A percentile compares a stretch with the other conserved stretches of the same genome.
phyloP scores from a whole-genome alignment of 768 basidiomycete genomes.

The Fistulinella prunicolor region DNA sequence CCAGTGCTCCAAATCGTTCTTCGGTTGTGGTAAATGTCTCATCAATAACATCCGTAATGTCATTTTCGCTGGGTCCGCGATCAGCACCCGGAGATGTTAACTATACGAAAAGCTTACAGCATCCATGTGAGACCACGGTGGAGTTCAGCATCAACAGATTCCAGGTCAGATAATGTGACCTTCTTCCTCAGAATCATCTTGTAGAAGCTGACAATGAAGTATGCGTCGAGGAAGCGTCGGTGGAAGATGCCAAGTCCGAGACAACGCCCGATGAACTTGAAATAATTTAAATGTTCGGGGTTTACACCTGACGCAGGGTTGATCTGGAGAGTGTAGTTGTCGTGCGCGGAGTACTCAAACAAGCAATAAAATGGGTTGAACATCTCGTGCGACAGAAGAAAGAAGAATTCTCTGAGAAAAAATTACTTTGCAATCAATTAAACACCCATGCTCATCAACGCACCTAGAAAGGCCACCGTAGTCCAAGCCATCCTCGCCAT shows the following conservation, averaged over 20 bases:
- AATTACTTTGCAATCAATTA: constrained; percentile 6
- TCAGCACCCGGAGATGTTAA: constrained; percentile 9
- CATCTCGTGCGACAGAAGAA: constrained; percentile 99
- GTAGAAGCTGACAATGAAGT: constrained; percentile 99
- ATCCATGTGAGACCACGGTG: constrained; percentile 98
- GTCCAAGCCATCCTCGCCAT: constrained; percentile 97
- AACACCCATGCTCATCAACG: constrained; percentile 19
- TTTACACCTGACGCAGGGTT: constrained; percentile 98
- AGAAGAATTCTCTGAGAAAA: constrained; percentile 90
- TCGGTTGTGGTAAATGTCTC: constrained; percentile 97
- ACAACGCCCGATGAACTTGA: constrained; percentile 98
- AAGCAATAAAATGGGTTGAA: constrained; percentile 99
- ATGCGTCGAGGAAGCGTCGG: constrained; percentile 96
- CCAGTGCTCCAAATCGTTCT: constrained; percentile 97
- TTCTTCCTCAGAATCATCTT: constrained; percentile 99
- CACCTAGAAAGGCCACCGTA: constrained; percentile 97
- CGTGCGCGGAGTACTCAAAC: constrained; percentile 99
- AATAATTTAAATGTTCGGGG: constrained; percentile 99
- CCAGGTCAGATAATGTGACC: constrained; percentile 88
- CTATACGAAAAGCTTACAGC: constrained; percentile 59
- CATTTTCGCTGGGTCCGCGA: constrained; percentile 72
- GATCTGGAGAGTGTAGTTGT: constrained; percentile 99
- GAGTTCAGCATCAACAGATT: constrained; percentile 94
- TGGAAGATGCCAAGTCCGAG: constrained; percentile 98
- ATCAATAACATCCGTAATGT: constrained; percentile 97